Base-by-base conservation (phyloP, 305 asterid genomes). In the Nicotiana rustica region DNA sequence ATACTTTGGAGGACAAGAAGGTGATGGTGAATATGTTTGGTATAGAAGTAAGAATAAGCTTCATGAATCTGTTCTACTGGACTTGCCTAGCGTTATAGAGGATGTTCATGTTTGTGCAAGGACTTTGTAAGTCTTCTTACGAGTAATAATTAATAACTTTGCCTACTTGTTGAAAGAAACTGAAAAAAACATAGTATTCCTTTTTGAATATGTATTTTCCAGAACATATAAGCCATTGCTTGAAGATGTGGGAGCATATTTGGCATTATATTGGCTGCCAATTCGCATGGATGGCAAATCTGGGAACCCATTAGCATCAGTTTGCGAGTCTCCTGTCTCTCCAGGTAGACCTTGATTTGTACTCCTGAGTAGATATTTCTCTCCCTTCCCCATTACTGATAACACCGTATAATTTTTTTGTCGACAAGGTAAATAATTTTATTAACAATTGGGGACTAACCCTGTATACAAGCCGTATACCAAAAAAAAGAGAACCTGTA, bases 1-100 rank as follows among this genome's bases (percentile, higher is more conserved):
- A 81, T 95, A 97, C 82, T 95, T 95, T 79, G 99, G 99, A 82
- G 99, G 99, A 65, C 87, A 77, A 85, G 99, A 97, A 90, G 99
- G 98, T 84, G 88, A 67, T 85, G 96, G 99, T 77, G 90, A 92
- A 86, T 97, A 91, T 85, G 89, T 87, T 41, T 97, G 99, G 99
- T 94, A 90, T 88, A 92, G 99, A 85, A 83, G 91, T n/a, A 89
- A 90, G 88, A 73, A 86, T 78, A 95, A 90, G 92, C 94, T 93
- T 84, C 84, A 86, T 19, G 91, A 83, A 83, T 88, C 99, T 89
- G 89, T 86, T 83, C 95, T 89, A 78, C 83, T 85, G 82, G 93
- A 93, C 85, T 84, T 91, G 83, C 83, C 92, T 19, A 80, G 89
- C 81, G 81, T 86, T 83, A 83, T 69, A 82, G 93, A 88, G 64